Conservation (phyloP, 2,329 filamentous ascomycete genomes). For the Rhytidhysteron rufulum region DNA sequence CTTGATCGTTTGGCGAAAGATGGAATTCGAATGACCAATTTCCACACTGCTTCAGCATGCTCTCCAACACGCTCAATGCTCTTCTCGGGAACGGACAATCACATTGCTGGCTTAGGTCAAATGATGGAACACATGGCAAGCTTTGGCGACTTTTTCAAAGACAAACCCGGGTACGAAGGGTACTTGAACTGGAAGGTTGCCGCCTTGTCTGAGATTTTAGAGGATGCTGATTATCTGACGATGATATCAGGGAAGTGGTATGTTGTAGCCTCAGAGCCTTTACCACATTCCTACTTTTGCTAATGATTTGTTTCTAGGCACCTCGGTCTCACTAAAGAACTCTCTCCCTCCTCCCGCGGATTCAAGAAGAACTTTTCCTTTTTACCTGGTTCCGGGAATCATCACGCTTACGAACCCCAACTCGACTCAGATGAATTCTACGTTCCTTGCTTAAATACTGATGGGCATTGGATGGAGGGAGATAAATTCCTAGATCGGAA, state of each 20-base stretch:
- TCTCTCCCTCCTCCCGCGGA: conserved; percentile 6
- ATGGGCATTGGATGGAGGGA: too few species aligned
- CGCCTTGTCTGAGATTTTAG: conserved; percentile 55
- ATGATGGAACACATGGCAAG: conserved; percentile 52
- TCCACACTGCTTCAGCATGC: conserved; percentile 61
- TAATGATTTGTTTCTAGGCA: too few species aligned
- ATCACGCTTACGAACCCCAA: too few species aligned
- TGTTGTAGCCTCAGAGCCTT: too few species aligned
- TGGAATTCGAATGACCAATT: conserved; percentile 58
- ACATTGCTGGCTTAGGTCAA: conserved; percentile 57
- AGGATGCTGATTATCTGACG: conserved; percentile 33
- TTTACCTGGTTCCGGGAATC: too few species aligned
- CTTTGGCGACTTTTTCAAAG: conserved; percentile 52
- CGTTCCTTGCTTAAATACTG: too few species aligned
- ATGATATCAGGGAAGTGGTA: conserved; percentile 13
- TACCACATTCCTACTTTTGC: too few species aligned
- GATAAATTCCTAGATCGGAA: too few species aligned
- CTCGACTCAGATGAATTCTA: too few species aligned
- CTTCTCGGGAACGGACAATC: conserved; percentile 61
- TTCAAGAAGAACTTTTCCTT: conserved; percentile 9
- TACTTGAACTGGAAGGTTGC: conserved; percentile 59
- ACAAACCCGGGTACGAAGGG: conserved; percentile 59
- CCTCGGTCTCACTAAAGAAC: conserved; percentile 8
- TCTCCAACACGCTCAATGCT: conserved; percentile 64
- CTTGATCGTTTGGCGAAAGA: conserved; percentile 49